Evolutionary conservation across 345 rosid species (phyloP).

Genomic region (Boechera stricta): DNA sequence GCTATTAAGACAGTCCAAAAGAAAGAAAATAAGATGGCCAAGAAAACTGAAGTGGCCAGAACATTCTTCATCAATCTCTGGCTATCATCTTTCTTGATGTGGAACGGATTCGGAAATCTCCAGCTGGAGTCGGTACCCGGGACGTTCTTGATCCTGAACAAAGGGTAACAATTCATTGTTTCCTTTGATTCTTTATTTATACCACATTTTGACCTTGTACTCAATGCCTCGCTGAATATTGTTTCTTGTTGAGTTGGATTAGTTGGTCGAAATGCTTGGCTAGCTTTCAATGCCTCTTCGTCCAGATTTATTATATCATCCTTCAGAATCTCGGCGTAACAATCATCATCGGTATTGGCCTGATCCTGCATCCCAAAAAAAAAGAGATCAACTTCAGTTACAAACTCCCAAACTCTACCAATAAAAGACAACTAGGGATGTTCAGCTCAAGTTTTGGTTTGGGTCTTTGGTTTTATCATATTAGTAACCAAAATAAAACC

Average conservation of each 20-base stretch:
- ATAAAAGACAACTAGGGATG: not conserved
- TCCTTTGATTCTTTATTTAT: slow-evolving; percentile 22
- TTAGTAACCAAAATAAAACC: not conserved
- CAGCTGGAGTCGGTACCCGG: not conserved
- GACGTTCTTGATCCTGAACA: slow-evolving; percentile 36
- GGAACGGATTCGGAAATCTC: slow-evolving; percentile 13
- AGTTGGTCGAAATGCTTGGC: slow-evolving; percentile 31
- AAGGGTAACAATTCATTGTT: slow-evolving; percentile 30
- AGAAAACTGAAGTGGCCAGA: slow-evolving; percentile 24
- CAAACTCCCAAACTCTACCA: not conserved
- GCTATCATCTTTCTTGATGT: slow-evolving; percentile 31
- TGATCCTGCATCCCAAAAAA: slow-evolving; percentile 31
- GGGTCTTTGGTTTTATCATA: not conserved
- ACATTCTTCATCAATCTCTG: slow-evolving; percentile 31
- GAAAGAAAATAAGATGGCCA: slow-evolving; percentile 35
- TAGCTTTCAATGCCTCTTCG: slow-evolving; percentile 45
- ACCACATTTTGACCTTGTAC: slow-evolving; percentile 39
- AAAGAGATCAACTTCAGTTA: not conserved
- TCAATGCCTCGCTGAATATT: slow-evolving; percentile 24
- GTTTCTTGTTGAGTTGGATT: slow-evolving; percentile 35
- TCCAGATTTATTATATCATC: slow-evolving; percentile 83
- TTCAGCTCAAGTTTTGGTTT: not conserved
- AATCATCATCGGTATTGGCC: slow-evolving; percentile 50
- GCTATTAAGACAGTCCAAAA: slow-evolving; percentile 16
- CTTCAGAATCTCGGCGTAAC: slow-evolving; percentile 73